phyloP scores from a whole-genome alignment of 2,329 filamentous ascomycete genomes.

The Fusarium sp. region DNA sequence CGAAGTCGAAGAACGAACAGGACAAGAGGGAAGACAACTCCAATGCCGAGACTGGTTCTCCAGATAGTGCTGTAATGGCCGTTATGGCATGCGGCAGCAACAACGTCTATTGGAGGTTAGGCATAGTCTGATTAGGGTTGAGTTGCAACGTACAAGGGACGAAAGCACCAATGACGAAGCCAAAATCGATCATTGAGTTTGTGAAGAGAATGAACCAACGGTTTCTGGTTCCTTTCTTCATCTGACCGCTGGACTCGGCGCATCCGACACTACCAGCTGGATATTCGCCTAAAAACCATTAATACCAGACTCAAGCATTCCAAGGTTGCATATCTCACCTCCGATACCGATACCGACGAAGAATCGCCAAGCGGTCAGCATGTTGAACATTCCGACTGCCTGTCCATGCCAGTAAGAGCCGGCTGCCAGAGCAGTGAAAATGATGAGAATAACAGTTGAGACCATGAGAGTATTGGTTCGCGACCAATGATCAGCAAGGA shows the following conservation, averaged over 20 bases:
- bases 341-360: constrained; percentile 84
- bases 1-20: constrained; percentile 76
- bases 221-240: constrained; percentile 83
- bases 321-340: constrained; percentile 47
- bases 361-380: constrained; percentile 83
- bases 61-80: constrained; percentile 77
- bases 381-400: constrained; percentile 74
- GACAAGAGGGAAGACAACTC: constrained; percentile 77
- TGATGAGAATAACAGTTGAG: constrained; percentile 82
- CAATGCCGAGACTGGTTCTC: constrained; percentile 82
- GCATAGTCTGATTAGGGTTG: neutral
- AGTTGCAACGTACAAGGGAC: constrained; percentile 62
- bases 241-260: constrained; percentile 83
- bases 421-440: constrained; percentile 83
- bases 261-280: constrained; percentile 84
- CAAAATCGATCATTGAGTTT: constrained; percentile 84
- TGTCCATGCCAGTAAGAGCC: constrained; percentile 79
- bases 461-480: constrained; percentile 82
- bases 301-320: neutral
- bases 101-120: constrained; percentile 48
- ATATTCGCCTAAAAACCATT: constrained; percentile 62
- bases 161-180: constrained; percentile 82
- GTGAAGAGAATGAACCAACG: constrained; percentile 92
- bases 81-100: constrained; percentile 64
- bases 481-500: constrained; percentile 83